Percentiles rank a stretch among this genome's conserved stretches.
Evolutionary conservation across 176 grass and related monocot species (phyloP).

Genomic region (Oryza longistaminata): DNA sequence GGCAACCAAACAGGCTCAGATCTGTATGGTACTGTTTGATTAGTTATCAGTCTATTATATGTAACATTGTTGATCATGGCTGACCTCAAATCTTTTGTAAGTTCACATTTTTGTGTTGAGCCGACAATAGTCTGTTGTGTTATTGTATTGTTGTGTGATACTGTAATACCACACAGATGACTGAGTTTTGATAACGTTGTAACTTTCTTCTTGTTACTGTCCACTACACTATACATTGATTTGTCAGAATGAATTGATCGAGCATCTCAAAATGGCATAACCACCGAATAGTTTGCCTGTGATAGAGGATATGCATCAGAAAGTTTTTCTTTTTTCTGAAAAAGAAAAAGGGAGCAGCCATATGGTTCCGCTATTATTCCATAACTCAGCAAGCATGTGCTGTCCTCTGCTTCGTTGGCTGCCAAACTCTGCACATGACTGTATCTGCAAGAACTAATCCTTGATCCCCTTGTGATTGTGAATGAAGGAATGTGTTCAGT

Average conservation of each 20-base stretch:
- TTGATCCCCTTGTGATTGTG: background rate
- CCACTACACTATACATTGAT: background rate
- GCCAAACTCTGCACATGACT: background rate
- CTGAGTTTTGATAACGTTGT: too few species aligned
- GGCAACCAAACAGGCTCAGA: background rate
- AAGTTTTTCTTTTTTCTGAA: background rate
- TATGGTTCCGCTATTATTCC: background rate
- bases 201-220: background rate
- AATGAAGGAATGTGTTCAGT: background rate
- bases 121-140: background rate
- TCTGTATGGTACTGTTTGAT: background rate
- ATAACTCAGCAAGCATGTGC: background rate
- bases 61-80: background rate
- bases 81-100: background rate
- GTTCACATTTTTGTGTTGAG: background rate
- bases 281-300: constrained; percentile 11
- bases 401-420: background rate
- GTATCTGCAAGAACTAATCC: constrained; percentile 9
- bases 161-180: too few species aligned
- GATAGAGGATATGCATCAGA: background rate
- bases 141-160: background rate
- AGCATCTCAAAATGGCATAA: constrained; percentile 22
- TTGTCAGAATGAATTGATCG: constrained; percentile 8
- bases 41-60: background rate
- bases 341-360: background rate